Conservation (phyloP, 495 filamentous ascomycete genomes). For the Neurospora terricola region DNA sequence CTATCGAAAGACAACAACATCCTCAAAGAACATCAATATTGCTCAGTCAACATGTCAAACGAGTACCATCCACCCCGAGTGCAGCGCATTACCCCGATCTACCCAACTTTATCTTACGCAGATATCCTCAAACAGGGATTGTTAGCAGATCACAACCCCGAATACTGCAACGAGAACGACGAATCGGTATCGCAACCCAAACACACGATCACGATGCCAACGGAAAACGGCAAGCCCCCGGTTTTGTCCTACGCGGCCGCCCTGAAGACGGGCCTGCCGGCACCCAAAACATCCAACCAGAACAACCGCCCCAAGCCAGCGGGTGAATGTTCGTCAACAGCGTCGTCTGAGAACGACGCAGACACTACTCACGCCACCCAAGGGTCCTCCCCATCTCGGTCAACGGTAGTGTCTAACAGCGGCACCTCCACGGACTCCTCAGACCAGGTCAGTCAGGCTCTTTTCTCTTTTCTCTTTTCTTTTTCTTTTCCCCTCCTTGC, state of each 20-base stretch:
- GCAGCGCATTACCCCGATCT: neutral
- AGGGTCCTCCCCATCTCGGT: neutral
- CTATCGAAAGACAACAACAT: neutral
- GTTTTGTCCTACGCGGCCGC: neutral
- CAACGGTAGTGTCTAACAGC: neutral
- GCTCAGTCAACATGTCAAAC: neutral
- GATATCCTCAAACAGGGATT: neutral
- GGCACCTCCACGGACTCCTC: neutral
- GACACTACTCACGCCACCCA: neutral
- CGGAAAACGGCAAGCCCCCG: neutral
- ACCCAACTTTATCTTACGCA: neutral
- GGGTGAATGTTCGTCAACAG: neutral
- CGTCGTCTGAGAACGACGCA: neutral
- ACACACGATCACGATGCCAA: neutral
- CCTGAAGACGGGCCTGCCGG: neutral
- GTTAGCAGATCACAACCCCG: neutral
- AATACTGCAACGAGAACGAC: neutral
- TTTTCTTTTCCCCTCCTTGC: neutral
- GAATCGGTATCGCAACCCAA: neutral
- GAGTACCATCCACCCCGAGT: neutral
- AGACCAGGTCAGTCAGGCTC: neutral
- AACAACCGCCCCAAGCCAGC: neutral
- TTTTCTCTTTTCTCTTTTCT: neutral
- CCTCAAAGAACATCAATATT: neutral
- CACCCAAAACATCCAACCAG: neutral